Conservation (phyloP, 2,329 filamentous ascomycete genomes). For the Gaeumannomyces tritici region DNA sequence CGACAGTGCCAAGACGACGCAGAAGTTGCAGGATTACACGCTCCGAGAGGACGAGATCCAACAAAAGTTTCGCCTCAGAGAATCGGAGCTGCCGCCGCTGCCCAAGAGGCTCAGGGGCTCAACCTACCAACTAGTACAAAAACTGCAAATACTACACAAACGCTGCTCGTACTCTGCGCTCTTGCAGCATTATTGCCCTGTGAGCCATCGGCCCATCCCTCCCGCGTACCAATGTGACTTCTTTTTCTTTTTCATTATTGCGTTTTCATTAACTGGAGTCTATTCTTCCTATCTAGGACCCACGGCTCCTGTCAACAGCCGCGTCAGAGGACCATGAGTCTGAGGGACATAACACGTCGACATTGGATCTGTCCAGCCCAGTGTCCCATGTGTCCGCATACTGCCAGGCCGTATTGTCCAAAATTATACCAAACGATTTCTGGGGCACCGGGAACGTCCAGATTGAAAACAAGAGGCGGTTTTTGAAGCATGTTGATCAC, state of each 20-base stretch:
- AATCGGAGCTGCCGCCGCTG: slow-evolving; percentile 22
- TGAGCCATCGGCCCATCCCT: slow-evolving; percentile 16
- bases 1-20: slow-evolving; percentile 55
- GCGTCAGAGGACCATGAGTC: background rate
- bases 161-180: slow-evolving; percentile 74
- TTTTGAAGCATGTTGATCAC: slow-evolving; percentile 62
- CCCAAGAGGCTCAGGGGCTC: slow-evolving; percentile 63
- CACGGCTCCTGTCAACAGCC: background rate
- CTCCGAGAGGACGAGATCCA: slow-evolving; percentile 74
- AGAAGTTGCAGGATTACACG: slow-evolving; percentile 77
- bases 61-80: slow-evolving; percentile 20
- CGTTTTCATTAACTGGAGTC: too few species aligned
- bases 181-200: slow-evolving; percentile 73
- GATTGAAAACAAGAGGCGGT: slow-evolving; percentile 46
- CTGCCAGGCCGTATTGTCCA: slow-evolving; percentile 65
- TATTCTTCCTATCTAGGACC: background rate
- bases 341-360: slow-evolving; percentile 19
- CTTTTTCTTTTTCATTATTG: background rate
- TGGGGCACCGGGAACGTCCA: slow-evolving; percentile 54
- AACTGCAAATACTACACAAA: slow-evolving; percentile 60
- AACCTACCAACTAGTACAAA: slow-evolving; percentile 48
- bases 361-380: slow-evolving; percentile 62
- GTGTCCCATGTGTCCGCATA: slow-evolving; percentile 69
- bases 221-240: background rate
- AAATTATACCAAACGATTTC: slow-evolving; percentile 63